A percentile compares a stretch with the other conserved stretches of the same genome.
Conservation (phyloP, 2,329 filamentous ascomycete species). For the Capronia epimyces region DNA sequence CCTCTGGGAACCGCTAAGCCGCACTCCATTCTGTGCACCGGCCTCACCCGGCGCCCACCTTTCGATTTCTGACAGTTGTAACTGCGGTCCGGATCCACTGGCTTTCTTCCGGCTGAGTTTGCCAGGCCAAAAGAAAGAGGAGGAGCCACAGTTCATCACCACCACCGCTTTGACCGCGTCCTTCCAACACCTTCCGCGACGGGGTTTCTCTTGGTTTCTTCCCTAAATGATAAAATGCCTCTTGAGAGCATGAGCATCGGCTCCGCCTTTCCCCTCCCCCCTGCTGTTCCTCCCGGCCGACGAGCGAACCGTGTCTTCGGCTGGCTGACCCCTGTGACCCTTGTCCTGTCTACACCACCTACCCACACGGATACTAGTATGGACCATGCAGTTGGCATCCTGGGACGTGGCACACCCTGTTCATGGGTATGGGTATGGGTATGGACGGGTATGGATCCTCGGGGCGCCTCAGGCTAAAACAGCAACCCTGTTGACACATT, state of each 20-base stretch:
- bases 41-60: not conserved
- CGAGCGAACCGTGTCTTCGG: not conserved
- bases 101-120: too few species aligned
- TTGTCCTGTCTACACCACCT: too few species aligned
- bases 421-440: not conserved
- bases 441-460: not conserved
- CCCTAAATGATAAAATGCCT: not conserved
- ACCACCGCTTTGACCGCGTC: too few species aligned
- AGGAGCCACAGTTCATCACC: too few species aligned
- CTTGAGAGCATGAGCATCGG: too few species aligned
- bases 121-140: too few species aligned
- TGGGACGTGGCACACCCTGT: not conserved
- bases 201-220: not conserved
- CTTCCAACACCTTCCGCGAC: too few species aligned
- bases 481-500: not conserved
- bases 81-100: too few species aligned
- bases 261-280: not conserved
- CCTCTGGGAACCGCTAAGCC: not conserved
- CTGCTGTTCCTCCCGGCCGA: not conserved
- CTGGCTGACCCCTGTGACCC: not conserved
- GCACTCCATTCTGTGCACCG: not conserved
- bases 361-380: too few species aligned
- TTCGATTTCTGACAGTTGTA: not conserved
- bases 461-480: not conserved
- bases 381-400: not conserved